A percentile compares a stretch with the other conserved stretches of the same genome.
These are phyloP conservation scores for Metschnikowia matae DNA, from an alignment of 805 yeast genomes.

Conservation along the genomic window DNA sequence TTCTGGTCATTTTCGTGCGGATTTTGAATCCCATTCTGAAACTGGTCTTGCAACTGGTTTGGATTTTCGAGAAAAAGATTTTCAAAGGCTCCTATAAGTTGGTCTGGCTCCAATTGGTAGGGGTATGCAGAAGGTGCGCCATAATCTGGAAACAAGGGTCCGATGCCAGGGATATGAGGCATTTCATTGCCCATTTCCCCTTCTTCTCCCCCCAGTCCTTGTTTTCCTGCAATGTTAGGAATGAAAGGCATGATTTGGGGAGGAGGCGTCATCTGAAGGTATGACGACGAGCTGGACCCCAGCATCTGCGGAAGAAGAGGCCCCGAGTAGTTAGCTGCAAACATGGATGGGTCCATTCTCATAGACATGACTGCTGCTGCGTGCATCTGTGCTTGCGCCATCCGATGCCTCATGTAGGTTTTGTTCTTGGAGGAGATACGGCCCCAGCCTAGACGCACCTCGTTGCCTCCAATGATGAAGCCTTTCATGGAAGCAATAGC, in stretches of 20 bases:
- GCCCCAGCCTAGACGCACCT: constrained; percentile 88
- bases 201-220: neutral
- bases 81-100: neutral
- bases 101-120: neutral
- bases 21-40: neutral
- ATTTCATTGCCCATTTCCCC: neutral
- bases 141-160: neutral
- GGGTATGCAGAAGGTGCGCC: too few relatives aligned
- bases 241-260: neutral
- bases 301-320: neutral
- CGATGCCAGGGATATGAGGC: neutral
- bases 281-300: neutral
- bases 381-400: constrained; percentile 34
- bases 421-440: constrained; percentile 33
- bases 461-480: constrained; percentile 76
- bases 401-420: constrained; percentile 20
- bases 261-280: neutral
- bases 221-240: neutral
- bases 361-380: constrained; percentile 37
- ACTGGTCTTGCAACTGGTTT: neutral
- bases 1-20: too few relatives aligned
- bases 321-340: constrained; percentile 12
- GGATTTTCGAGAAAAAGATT: neutral
- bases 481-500: constrained; percentile 90
- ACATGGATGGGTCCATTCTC: constrained; percentile 38